Percentiles rank a stretch among this genome's conserved stretches.
Evolutionary conservation across 1,284 basidiomycete species (phyloP).

Genomic region (Cutaneotrichosporon sp.): DNA sequence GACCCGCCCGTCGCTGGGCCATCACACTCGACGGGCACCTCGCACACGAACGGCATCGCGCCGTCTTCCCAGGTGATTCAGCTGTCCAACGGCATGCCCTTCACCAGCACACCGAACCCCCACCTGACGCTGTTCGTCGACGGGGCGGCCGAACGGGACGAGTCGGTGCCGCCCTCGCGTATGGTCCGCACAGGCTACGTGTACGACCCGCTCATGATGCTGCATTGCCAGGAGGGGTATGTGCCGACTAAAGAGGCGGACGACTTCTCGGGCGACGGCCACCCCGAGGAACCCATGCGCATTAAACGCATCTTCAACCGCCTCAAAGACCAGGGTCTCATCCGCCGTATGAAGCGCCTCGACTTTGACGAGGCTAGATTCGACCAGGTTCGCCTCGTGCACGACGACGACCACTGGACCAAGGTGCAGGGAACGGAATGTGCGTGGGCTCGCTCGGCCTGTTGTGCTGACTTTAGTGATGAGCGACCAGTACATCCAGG

Average conservation of each 20-base stretch:
- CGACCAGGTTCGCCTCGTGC: slow-evolving; percentile 80
- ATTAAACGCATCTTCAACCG: slow-evolving; percentile 72
- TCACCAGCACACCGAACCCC: background rate
- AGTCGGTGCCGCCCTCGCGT: background rate
- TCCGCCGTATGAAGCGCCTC: slow-evolving; percentile 69
- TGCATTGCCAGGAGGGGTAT: slow-evolving; percentile 56
- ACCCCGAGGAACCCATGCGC: slow-evolving; percentile 84
- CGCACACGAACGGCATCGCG: slow-evolving; percentile 1
- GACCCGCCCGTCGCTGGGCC: slow-evolving; percentile 8
- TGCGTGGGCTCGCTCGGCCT: slow-evolving; percentile 12
- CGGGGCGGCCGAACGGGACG: background rate
- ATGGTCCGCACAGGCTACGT: slow-evolving; percentile 65
- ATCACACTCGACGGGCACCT: background rate
- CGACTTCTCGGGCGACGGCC: slow-evolving; percentile 48
- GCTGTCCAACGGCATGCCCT: background rate
- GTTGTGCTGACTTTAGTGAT: slow-evolving; percentile 54
- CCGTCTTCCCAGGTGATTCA: background rate
- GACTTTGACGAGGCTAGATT: slow-evolving; percentile 66
- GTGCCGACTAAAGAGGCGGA: slow-evolving; percentile 50
- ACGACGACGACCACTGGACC: slow-evolving; percentile 84
- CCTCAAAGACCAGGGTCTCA: slow-evolving; percentile 59
- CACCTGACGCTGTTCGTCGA: slow-evolving; percentile 4
- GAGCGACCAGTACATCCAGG: slow-evolving; percentile 63
- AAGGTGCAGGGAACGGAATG: slow-evolving; percentile 64
- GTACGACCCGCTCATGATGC: slow-evolving; percentile 80